These are phyloP conservation scores for Cryphonectria naterciae DNA, from an alignment of 2,329 filamentous ascomycete genomes.

Conservation along the genomic window DNA sequence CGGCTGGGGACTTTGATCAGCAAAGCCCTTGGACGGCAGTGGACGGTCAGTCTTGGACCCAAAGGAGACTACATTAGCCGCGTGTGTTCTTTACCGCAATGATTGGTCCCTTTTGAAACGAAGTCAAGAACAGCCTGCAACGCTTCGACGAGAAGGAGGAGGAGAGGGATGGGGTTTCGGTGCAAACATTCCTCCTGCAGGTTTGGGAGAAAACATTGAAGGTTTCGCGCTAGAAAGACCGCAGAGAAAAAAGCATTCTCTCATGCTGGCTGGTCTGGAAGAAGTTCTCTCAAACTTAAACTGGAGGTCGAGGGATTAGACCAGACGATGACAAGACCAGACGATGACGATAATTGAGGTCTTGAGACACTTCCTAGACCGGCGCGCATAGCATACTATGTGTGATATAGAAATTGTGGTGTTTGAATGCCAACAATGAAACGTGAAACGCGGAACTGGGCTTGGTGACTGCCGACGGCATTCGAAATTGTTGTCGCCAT, in stretches of 20 bases:
- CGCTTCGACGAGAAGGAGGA: neutral
- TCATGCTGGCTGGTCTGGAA: neutral
- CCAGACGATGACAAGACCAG: neutral
- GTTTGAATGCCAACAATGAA: neutral
- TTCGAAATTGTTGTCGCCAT: neutral
- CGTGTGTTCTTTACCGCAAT: neutral
- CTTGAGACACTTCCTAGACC: neutral
- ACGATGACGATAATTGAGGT: neutral
- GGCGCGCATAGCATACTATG: neutral
- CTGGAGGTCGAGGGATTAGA: neutral
- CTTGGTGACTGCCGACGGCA: neutral
- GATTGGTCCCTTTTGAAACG: neutral
- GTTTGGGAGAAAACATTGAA: neutral
- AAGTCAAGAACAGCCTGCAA: neutral
- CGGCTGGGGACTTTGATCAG: neutral
- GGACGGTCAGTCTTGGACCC: neutral
- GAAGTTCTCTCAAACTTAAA: neutral
- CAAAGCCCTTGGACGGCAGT: neutral
- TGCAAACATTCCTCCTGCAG: neutral
- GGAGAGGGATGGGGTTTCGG: neutral
- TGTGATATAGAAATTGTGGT: neutral
- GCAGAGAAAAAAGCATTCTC: neutral
- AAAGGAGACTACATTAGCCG: neutral
- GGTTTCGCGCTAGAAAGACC: neutral
- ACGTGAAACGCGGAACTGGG: neutral